Evolutionary conservation across 2,329 filamentous ascomycete genomes (phyloP).

Genomic region (Exophiala xenobiotica): DNA sequence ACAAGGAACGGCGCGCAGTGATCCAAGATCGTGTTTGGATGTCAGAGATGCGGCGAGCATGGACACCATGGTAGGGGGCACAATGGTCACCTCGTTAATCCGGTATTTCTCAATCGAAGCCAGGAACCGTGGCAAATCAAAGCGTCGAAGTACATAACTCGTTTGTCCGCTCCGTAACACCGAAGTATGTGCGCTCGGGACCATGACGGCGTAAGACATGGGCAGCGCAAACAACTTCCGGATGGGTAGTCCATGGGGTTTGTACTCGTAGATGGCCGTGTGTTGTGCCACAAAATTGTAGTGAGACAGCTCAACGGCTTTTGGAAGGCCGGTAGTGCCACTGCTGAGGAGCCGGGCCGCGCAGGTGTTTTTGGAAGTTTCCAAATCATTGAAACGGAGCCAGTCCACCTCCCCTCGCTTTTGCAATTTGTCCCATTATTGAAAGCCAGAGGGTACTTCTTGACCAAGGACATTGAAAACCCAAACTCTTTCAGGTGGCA

Average conservation of each 20-base stretch:
- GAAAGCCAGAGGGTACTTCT: slow-evolving; percentile 40
- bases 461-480: slow-evolving; percentile 37
- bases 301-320: slow-evolving; percentile 52
- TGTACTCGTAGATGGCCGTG: slow-evolving; percentile 58
- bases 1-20: slow-evolving; percentile 47
- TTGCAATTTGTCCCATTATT: slow-evolving; percentile 49
- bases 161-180: slow-evolving; percentile 30
- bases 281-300: slow-evolving; percentile 52
- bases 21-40: slow-evolving; percentile 55
- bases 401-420: slow-evolving; percentile 48
- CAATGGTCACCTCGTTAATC: slow-evolving; percentile 55
- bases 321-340: slow-evolving; percentile 53
- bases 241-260: slow-evolving; percentile 47
- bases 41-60: slow-evolving; percentile 55
- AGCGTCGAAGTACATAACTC: slow-evolving; percentile 62
- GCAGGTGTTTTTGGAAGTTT: slow-evolving; percentile 28
- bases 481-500: slow-evolving; percentile 1
- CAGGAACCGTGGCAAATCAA: slow-evolving; percentile 56
- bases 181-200: slow-evolving; percentile 55
- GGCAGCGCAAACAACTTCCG: not conserved
- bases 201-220: slow-evolving; percentile 36
- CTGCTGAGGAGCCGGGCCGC: slow-evolving; percentile 53
- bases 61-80: slow-evolving; percentile 60
- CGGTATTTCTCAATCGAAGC: slow-evolving; percentile 50
- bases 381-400: slow-evolving; percentile 45